Percentiles rank a stretch among this genome's conserved stretches.
These are phyloP conservation scores for Pseudogymnoascus sp. DNA, from an alignment of 2,329 filamentous ascomycete species.

Conservation along the genomic window DNA sequence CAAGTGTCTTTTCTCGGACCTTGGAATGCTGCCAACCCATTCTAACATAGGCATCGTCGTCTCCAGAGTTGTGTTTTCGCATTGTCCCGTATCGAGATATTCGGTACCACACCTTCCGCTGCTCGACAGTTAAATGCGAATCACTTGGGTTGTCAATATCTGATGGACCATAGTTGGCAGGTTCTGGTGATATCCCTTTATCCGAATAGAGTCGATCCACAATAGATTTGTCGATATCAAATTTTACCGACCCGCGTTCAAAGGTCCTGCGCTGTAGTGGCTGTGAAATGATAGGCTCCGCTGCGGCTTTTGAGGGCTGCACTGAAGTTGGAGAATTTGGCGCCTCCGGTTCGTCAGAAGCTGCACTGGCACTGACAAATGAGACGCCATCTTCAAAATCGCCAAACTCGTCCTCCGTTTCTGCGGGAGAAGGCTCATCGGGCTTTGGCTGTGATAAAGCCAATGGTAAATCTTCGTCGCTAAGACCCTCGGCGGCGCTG, in stretches of 20 bases:
- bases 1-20: constrained; percentile 45
- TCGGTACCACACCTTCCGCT: constrained; percentile 59
- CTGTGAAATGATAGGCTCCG: background rate
- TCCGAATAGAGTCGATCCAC: constrained; percentile 26
- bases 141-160: constrained; percentile 32
- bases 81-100: constrained; percentile 53
- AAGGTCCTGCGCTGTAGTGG: constrained; percentile 5
- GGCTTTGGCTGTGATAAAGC: background rate
- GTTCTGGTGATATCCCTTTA: constrained; percentile 1
- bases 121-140: constrained; percentile 45
- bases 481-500: constrained; percentile 7
- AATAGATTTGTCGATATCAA: constrained; percentile 20
- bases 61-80: constrained; percentile 47
- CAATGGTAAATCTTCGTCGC: background rate
- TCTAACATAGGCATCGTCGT: constrained; percentile 52
- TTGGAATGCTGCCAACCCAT: constrained; percentile 51
- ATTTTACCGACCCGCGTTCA: constrained; percentile 21
- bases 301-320: background rate
- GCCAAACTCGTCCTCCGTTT: constrained; percentile 30
- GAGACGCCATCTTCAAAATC: constrained; percentile 31
- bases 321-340: background rate
- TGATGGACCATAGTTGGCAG: constrained; percentile 12
- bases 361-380: constrained; percentile 15
- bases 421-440: background rate
- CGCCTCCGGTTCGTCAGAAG: constrained; percentile 14